Conservation (phyloP, 1,139 yeast species). For the Debaryomyces psychrophilus region DNA sequence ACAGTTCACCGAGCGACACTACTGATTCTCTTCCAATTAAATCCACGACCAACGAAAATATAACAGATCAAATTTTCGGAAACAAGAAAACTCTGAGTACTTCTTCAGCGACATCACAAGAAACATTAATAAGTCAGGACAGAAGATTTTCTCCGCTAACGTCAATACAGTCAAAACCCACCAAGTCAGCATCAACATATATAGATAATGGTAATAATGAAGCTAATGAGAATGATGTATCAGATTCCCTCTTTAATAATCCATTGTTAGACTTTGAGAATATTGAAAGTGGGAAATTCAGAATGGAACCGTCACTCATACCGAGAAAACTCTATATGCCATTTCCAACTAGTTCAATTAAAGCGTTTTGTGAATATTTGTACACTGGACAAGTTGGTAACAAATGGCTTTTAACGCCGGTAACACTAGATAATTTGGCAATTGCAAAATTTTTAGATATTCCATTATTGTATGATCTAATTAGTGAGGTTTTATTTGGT, state of each 20-base stretch:
- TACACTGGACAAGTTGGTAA: constrained; percentile 80
- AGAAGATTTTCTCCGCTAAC: constrained; percentile 18
- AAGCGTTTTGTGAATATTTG: constrained; percentile 69
- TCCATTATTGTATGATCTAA: constrained; percentile 68
- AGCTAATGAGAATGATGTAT: constrained; percentile 5
- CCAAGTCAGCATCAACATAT: background rate
- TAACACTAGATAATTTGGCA: constrained; percentile 63
- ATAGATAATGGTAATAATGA: background rate
- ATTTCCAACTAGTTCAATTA: constrained; percentile 59
- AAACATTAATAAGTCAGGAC: constrained; percentile 12
- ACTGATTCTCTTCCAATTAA: constrained; percentile 9
- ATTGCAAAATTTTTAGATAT: constrained; percentile 66
- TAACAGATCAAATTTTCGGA: constrained; percentile 3
- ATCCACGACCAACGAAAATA: constrained; percentile 4
- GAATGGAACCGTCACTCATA: constrained; percentile 59
- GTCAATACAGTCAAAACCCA: constrained; percentile 17
- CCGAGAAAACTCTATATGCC: constrained; percentile 74
- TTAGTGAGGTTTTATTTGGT: constrained; percentile 68
- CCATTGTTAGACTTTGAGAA: constrained; percentile 42
- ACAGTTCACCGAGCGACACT: constrained; percentile 14
- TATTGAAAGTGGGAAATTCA: constrained; percentile 35
- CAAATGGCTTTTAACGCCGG: constrained; percentile 69
- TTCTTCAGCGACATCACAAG: constrained; percentile 15
- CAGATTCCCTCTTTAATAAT: constrained; percentile 24
- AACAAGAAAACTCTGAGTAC: constrained; percentile 11